Evolutionary conservation across 202 grass and related monocot genomes (phyloP), one percentile per base, ranked within the genome.

Genomic region (Schoenoplectus tabernaemontani): DNA sequence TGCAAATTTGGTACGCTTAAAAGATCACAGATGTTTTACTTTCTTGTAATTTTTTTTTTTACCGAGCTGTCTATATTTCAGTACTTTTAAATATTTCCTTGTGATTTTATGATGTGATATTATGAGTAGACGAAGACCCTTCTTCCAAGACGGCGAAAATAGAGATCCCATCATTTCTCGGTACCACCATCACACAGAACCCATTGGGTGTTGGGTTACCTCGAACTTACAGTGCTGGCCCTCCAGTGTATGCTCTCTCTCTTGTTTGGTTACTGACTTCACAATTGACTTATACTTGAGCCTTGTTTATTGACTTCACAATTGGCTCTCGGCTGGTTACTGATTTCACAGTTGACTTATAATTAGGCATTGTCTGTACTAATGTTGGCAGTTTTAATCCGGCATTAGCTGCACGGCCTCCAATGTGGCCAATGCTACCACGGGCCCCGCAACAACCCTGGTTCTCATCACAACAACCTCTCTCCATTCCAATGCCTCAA

Each of bases 61-160:
- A 72, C 6, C 0, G 13, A 8, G 15, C 38, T 38, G 36, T 7
- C 37, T 43, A 43, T 68, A 41, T 68, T 68, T 68, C 64, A 43
- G n/a, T 42, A 68, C 43, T 68, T 68, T 26, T 28, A 28, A 72
- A 48, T 72, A 42, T 65, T 38, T 65, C 13, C 22, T 72, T 72
- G 41, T 72, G 43, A 28, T 50, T 72, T 47, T 48, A 48, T 50
- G 42, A 2, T 8, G 43, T 72, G 23, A 50, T 50, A 30, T 48
- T 12, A 50, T 34, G 26, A 82, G 15, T 81, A 99, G 96, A 99
- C 77, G 96, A 99, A 54, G 96, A 99, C 12, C 62, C 90, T 85
- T 86, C 86, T 63, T 64, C 82, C 1, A 99, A 99, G 83, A 80
- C 88, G 37, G 66, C 92, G 9, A 99, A 93, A 91, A 65, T 93